Evolutionary conservation across 768 basidiomycete species (phyloP), one percentile per base, ranked within the genome.

Genomic region (Macrolepiota albuminosa): DNA sequence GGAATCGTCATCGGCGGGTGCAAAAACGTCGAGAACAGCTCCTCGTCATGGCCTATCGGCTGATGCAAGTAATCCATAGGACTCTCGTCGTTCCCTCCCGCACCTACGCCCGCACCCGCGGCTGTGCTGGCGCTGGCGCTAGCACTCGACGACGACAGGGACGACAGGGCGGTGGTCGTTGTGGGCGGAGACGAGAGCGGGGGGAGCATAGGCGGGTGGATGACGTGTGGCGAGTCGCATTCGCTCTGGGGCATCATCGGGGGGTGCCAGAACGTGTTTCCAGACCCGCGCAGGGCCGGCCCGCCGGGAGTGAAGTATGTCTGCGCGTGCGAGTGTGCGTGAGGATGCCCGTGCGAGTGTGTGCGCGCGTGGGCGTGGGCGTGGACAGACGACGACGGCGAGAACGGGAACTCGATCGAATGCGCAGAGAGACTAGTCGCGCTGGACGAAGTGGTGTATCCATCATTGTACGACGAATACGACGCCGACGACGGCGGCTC

Each of bases 191-290:
- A 43, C 3, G 42, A 43, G 5, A 73, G 29, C 0, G 75, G 69
- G 0, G 83, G 82, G 3, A 87, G 76, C 87, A 89, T 87, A 2
- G 87, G 86, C 9, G 89, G 88, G 61, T 91, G 89, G 62, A 86
- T 78, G 43, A 84, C 69, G 21, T 80, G 77, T 1, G 83, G 82
- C 4, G 85, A 85, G 57, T 79, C 84, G 60, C 78, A 74, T 31
- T 81, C 81, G 11, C 6, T 69, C 63, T 84, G 82, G 4, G 82
- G 75, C 64, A 88, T 78, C 81, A 88, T 87, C 10, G 89, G 86
- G 3, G 89, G 88, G 71, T 92, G 90, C 88, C 89, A 91, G 66
- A 88, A 87, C 8, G 86, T 82, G 62, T 81, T 85, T 0, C 79
- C 81, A 6, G 81, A 81, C 6, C 82, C 84, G 16, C 85, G 75